Conservation (phyloP, 768 basidiomycete species). For the Podaxis carcinomalis region DNA sequence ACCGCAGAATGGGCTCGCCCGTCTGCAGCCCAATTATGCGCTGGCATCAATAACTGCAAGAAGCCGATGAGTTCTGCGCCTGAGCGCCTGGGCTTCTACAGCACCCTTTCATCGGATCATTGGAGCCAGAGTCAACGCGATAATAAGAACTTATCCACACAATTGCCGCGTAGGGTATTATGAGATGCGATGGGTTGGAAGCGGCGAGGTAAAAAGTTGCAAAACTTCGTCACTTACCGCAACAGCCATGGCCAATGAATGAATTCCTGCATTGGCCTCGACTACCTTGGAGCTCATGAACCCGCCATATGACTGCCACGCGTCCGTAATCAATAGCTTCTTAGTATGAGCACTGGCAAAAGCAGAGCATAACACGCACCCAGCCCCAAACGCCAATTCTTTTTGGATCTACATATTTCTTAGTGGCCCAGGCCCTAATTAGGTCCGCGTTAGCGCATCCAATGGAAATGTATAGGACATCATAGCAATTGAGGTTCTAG, state of each 20-base stretch:
- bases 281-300: conserved; percentile 93
- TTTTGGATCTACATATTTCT: conserved; percentile 82
- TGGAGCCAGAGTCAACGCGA: neutral
- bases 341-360: neutral
- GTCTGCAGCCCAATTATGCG: neutral
- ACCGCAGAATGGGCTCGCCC: conserved; percentile 2
- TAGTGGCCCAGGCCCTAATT: conserved; percentile 73
- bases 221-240: conserved; percentile 51
- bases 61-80: neutral
- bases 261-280: conserved; percentile 86
- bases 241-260: conserved; percentile 87
- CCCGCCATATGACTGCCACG: conserved; percentile 82
- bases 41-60: neutral
- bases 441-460: neutral
- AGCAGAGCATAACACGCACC: conserved; percentile 46
- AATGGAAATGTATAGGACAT: neutral
- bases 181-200: neutral
- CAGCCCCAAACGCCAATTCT: conserved; percentile 98
- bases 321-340: conserved; percentile 1
- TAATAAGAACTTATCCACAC: neutral
- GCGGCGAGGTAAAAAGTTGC: neutral
- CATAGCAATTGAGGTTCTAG: neutral
- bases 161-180: neutral
- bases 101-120: neutral
- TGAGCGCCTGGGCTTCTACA: neutral